These are phyloP conservation scores for Fusarium napiforme DNA, from an alignment of 2,329 filamentous ascomycete genomes.

Conservation along the genomic window DNA sequence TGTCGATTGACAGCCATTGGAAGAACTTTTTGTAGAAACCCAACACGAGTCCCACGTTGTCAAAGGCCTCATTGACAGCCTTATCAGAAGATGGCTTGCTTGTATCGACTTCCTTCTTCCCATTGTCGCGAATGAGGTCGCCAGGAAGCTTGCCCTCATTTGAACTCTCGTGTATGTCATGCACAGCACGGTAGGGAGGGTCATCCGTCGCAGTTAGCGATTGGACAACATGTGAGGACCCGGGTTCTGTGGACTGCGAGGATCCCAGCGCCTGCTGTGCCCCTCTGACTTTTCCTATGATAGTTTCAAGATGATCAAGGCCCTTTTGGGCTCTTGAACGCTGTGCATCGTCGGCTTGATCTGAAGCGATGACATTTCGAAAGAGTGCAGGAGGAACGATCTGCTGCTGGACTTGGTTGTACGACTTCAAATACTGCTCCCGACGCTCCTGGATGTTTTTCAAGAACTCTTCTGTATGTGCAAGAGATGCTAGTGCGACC, in stretches of 20 bases:
- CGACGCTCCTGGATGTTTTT: slow-evolving; percentile 43
- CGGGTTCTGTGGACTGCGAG: background rate
- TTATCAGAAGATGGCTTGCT: slow-evolving; percentile 49
- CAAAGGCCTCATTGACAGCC: slow-evolving; percentile 60
- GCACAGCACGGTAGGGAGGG: slow-evolving; percentile 55
- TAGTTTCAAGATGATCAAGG: slow-evolving; percentile 52
- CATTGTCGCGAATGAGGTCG: slow-evolving; percentile 56
- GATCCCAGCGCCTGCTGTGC: slow-evolving; percentile 32
- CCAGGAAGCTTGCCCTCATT: slow-evolving; percentile 56
- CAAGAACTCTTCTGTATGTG: slow-evolving; percentile 47
- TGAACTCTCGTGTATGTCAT: slow-evolving; percentile 54
- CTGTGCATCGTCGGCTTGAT: slow-evolving; percentile 50
- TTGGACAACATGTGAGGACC: background rate
- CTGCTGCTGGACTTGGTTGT: slow-evolving; percentile 22
- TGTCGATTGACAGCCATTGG: slow-evolving; percentile 63
- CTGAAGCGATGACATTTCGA: slow-evolving; percentile 51
- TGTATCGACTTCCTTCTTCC: slow-evolving; percentile 40
- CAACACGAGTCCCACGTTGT: slow-evolving; percentile 61
- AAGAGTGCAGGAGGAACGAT: slow-evolving; percentile 56
- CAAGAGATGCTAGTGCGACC: slow-evolving; percentile 51
- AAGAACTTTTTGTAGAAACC: slow-evolving; percentile 63
- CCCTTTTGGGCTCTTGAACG: slow-evolving; percentile 52
- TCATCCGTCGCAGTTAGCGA: slow-evolving; percentile 42
- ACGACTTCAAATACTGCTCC: slow-evolving; percentile 31
- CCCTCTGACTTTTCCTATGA: slow-evolving; percentile 43